Conservation (phyloP, 495 filamentous ascomycete genomes). For the Durotheca rogersii region DNA sequence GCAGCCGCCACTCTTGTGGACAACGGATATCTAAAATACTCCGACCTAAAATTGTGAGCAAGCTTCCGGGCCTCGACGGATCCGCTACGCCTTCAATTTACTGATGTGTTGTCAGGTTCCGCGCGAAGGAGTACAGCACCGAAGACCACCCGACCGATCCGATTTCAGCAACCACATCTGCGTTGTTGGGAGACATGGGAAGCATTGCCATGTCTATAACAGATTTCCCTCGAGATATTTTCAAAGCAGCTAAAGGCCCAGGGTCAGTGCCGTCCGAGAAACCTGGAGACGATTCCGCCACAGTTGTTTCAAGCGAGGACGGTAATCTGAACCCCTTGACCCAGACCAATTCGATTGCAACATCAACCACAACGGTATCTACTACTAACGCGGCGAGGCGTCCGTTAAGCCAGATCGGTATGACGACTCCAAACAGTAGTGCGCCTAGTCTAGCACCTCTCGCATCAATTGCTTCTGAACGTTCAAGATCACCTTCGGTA, state of each 20-base stretch:
- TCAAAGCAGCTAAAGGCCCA: conserved; percentile 47
- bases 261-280: conserved; percentile 25
- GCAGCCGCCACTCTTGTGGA: conserved; percentile 66
- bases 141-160: conserved; percentile 72
- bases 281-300: conserved; percentile 9
- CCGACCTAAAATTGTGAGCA: conserved; percentile 67
- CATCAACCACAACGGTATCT: conserved; percentile 13
- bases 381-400: conserved; percentile 12
- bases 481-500: conserved; percentile 20
- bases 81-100: not conserved
- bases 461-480: conserved; percentile 4
- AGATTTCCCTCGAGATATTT: conserved; percentile 76
- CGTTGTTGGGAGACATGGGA: conserved; percentile 71
- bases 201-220: conserved; percentile 78
- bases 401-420: conserved; percentile 5
- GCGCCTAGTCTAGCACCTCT: conserved; percentile 6
- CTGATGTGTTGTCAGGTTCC: conserved; percentile 53
- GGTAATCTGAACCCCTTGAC: conserved; percentile 14
- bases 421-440: conserved; percentile 9
- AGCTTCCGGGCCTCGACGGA: not conserved
- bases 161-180: conserved; percentile 68
- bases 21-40: conserved; percentile 60
- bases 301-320: conserved; percentile 24
- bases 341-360: conserved; percentile 11
- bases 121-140: conserved; percentile 67